Conservation (phyloP, 108 stramenopile genomes). For the Mayamaea pseudoterrestris region DNA sequence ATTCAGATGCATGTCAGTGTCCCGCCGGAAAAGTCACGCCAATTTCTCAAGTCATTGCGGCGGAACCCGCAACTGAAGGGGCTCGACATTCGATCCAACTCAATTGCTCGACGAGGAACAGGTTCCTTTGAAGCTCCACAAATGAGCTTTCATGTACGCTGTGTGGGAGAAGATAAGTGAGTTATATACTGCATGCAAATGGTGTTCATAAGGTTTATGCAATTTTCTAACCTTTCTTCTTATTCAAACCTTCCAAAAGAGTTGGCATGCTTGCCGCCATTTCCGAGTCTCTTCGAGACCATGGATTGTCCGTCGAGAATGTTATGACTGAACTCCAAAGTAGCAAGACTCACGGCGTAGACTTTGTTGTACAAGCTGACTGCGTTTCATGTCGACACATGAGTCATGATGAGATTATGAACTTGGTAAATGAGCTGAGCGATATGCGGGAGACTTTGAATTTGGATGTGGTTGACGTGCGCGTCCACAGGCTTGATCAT, state of each 20-base stretch:
- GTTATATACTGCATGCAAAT: neutral
- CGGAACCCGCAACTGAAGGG: conserved; percentile 22
- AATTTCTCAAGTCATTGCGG: conserved; percentile 11
- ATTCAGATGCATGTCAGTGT: conserved; percentile 75
- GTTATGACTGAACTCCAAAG: conserved; percentile 52
- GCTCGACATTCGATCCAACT: conserved; percentile 45
- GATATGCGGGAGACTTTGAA: conserved; percentile 40
- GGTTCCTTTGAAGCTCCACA: conserved; percentile 27
- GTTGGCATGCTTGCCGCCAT: conserved; percentile 74
- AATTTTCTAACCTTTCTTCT: neutral
- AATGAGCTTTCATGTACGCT: conserved; percentile 60
- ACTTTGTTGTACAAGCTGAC: conserved; percentile 59
- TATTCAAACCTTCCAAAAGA: conserved; percentile 14
- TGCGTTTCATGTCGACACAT: conserved; percentile 33
- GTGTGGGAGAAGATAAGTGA: conserved; percentile 70
- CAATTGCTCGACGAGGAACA: conserved; percentile 33
- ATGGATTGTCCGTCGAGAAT: conserved; percentile 68
- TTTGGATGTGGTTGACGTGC: conserved; percentile 55
- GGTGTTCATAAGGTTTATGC: conserved; percentile 3
- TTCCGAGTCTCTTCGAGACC: conserved; percentile 37
- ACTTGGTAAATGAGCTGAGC: conserved; percentile 31
- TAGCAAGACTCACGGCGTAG: conserved; percentile 23
- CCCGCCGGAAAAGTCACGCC: conserved; percentile 30
- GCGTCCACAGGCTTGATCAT: conserved; percentile 38
- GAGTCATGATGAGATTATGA: conserved; percentile 36